These are phyloP conservation scores for Serpula lacrymans DNA, from an alignment of 768 basidiomycete species.

Conservation along the genomic window DNA sequence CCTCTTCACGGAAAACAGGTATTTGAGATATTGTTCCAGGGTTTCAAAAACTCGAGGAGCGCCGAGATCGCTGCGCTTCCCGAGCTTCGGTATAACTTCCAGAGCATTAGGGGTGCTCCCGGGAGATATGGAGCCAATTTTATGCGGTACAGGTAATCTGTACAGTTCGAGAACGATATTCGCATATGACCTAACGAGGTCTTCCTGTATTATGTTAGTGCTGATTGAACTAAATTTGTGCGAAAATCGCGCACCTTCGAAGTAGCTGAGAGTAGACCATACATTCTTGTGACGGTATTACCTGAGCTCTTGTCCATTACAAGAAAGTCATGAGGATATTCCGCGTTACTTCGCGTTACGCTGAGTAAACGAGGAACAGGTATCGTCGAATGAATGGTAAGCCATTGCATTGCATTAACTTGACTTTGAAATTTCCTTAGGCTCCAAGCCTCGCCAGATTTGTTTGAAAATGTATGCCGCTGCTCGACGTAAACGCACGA, in stretches of 20 bases:
- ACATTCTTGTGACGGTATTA: background rate
- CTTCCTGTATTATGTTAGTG: slow-evolving; percentile 4
- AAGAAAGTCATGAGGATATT: background rate
- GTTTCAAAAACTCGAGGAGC: slow-evolving; percentile 1
- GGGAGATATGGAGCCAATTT: slow-evolving; percentile 1
- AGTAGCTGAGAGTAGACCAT: background rate
- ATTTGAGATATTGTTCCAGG: slow-evolving; percentile 5
- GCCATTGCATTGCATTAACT: slow-evolving; percentile 1
- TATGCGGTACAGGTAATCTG: slow-evolving; percentile 6
- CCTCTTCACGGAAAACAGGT: background rate
- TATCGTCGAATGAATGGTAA: background rate
- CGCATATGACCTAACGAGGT: slow-evolving; percentile 11
- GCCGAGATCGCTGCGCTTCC: background rate
- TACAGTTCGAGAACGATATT: slow-evolving; percentile 7
- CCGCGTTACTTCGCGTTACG: background rate
- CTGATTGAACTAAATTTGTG: background rate
- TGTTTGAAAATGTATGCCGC: slow-evolving; percentile 1
- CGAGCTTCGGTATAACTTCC: slow-evolving; percentile 3
- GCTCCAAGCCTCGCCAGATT: background rate
- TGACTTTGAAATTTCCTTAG: slow-evolving; percentile 3
- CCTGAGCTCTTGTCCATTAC: slow-evolving; percentile 1
- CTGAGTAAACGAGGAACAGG: slow-evolving; percentile 2
- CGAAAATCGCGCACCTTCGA: slow-evolving; percentile 3
- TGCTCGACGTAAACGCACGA: background rate
- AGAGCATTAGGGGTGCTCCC: background rate